phyloP scores from a whole-genome alignment of 495 filamentous ascomycete species.

The Staphylotrichum tortipilum region DNA sequence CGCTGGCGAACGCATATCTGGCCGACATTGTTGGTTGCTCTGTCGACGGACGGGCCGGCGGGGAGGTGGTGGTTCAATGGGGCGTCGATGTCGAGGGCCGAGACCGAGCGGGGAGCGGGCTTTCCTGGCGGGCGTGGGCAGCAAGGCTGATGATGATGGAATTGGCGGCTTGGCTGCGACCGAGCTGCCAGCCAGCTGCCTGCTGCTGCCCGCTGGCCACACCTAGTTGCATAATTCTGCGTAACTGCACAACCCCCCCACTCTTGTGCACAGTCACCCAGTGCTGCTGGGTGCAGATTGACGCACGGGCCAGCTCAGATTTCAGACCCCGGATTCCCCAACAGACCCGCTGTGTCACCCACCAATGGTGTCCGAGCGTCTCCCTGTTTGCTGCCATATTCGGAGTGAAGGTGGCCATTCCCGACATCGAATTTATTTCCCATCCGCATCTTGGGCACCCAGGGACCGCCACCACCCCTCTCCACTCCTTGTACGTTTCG shows the following conservation, averaged over 20 bases:
- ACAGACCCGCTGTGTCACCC: background rate
- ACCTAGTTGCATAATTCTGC: background rate
- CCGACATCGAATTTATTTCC: background rate
- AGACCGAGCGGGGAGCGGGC: constrained; percentile 6
- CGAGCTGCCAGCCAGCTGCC: no score
- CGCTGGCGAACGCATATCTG: constrained; percentile 84
- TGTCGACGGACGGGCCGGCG: constrained; percentile 6
- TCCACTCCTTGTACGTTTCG: constrained; percentile 8
- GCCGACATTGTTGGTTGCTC: constrained; percentile 57
- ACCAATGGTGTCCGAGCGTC: constrained; percentile 2
- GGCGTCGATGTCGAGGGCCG: constrained; percentile 5
- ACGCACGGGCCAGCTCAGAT: background rate
- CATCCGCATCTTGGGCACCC: background rate
- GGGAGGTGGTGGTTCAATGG: constrained; percentile 9
- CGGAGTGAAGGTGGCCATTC: constrained; percentile 3
- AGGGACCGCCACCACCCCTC: background rate
- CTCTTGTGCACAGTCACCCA: no score
- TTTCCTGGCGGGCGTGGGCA: background rate
- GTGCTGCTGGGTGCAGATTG: no score
- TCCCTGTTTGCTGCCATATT: background rate
- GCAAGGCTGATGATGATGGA: background rate
- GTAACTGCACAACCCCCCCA: background rate
- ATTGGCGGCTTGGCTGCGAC: constrained; percentile 10
- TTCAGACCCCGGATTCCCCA: constrained; percentile 1
- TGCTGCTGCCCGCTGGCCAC: no score